Percentiles rank a stretch among this genome's conserved stretches.
Conservation (phyloP, 106 monocot genomes). For the Narthecium ossifragum region DNA sequence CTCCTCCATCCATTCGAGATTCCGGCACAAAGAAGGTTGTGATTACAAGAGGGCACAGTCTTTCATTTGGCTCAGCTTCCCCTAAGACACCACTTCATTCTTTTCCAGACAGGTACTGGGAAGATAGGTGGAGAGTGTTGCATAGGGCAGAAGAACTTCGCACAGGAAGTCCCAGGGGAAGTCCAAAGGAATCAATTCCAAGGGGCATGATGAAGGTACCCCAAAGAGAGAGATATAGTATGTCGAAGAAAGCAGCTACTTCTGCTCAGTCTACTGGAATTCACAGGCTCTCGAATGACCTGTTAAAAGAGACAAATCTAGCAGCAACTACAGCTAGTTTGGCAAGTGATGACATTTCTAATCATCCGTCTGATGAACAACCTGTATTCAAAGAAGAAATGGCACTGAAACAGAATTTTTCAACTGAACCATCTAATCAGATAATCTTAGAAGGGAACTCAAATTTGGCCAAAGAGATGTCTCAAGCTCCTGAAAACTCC, state of each 20-base stretch:
- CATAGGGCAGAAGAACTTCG: slow-evolving; percentile 32
- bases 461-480: neutral
- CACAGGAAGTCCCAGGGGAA: slow-evolving; percentile 18
- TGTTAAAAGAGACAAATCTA: too few relatives aligned
- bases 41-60: slow-evolving; percentile 16
- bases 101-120: slow-evolving; percentile 67
- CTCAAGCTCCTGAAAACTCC: slow-evolving; percentile 5
- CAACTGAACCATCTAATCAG: too few relatives aligned
- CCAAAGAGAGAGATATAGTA: slow-evolving; percentile 14
- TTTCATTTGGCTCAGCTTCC: slow-evolving; percentile 24
- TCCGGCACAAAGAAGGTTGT: slow-evolving; percentile 10
- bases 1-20: slow-evolving; percentile 1
- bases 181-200: slow-evolving; percentile 6
- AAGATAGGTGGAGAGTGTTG: slow-evolving; percentile 68
- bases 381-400: too few relatives aligned
- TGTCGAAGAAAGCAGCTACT: slow-evolving; percentile 36
- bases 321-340: too few relatives aligned
- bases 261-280: too few relatives aligned
- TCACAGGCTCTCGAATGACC: too few relatives aligned
- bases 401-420: too few relatives aligned
- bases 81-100: slow-evolving; percentile 25
- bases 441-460: slow-evolving; percentile 6
- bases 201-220: slow-evolving; percentile 12
- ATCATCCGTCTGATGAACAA: too few relatives aligned
- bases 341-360: too few relatives aligned